Conservation (phyloP, 2,329 filamentous ascomycete genomes). For the Lecanicillium sp. region DNA sequence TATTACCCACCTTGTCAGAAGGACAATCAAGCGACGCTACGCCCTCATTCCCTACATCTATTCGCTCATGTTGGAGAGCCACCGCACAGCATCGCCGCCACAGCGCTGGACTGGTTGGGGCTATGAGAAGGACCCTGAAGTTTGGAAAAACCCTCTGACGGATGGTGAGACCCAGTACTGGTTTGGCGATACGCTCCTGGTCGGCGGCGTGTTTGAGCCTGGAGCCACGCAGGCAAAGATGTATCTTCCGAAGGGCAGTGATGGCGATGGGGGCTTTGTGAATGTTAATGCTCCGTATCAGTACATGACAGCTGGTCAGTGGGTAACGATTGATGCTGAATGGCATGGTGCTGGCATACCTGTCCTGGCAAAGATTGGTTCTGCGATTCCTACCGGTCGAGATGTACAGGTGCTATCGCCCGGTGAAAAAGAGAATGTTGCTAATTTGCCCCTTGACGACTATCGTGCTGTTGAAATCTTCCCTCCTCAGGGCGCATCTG, state of each 20-base stretch:
- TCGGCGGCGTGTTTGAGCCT: constrained; percentile 60
- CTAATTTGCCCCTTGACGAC: constrained; percentile 30
- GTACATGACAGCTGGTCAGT: constrained; percentile 37
- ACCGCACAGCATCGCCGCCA: constrained; percentile 51
- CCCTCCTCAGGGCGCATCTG: constrained; percentile 19
- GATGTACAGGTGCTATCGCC: constrained; percentile 27
- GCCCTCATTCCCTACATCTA: constrained; percentile 66
- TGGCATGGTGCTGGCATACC: constrained; percentile 34
- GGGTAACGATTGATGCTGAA: constrained; percentile 30
- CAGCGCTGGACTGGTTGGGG: constrained; percentile 70
- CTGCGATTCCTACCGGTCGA: constrained; percentile 29
- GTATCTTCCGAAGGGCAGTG: constrained; percentile 48
- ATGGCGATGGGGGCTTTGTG: constrained; percentile 46
- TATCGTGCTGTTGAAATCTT: constrained; percentile 35
- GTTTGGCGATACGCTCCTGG: constrained; percentile 57
- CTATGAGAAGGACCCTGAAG: constrained; percentile 56
- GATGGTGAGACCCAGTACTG: constrained; percentile 65
- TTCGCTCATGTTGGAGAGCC: constrained; percentile 53
- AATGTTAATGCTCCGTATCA: constrained; percentile 56
- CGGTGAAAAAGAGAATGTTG: constrained; percentile 27
- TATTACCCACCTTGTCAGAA: constrained; percentile 52
- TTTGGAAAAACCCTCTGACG: constrained; percentile 54
- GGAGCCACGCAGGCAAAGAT: constrained; percentile 44
- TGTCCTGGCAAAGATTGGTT: constrained; percentile 28
- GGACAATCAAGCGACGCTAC: constrained; percentile 61